These are phyloP conservation scores for Coemansia sp. DNA, from an alignment of 192 early-diverging fungal genomes.

Conservation along the genomic window DNA sequence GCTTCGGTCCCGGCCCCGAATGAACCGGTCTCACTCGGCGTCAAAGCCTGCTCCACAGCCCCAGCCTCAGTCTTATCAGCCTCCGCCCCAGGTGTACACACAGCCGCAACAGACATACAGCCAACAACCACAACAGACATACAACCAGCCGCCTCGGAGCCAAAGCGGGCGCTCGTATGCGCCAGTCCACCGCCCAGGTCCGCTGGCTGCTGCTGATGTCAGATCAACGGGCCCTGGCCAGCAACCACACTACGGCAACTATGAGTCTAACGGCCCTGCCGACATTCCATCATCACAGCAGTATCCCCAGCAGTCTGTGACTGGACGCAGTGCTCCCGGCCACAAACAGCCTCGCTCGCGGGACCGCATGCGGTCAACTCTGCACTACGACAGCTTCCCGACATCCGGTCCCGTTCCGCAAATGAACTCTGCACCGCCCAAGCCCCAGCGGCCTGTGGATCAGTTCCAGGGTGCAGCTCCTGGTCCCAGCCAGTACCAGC, in stretches of 20 bases:
- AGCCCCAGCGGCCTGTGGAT: conserved; percentile 36
- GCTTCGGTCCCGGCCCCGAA: conserved; percentile 33
- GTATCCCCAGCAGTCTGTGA: background rate
- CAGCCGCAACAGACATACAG: background rate
- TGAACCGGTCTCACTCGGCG: conserved; percentile 34
- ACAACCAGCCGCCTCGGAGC: conserved; percentile 1
- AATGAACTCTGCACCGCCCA: conserved; percentile 11
- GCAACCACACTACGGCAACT: conserved; percentile 10
- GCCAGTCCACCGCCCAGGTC: conserved; percentile 30
- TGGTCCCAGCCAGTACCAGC: conserved; percentile 14
- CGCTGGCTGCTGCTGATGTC: conserved; percentile 22
- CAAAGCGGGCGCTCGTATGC: conserved; percentile 13
- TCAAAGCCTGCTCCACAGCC: conserved; percentile 13
- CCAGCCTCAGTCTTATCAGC: background rate
- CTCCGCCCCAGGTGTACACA: background rate
- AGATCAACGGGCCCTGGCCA: conserved; percentile 3
- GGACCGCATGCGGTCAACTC: conserved; percentile 53
- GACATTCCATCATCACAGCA: conserved; percentile 1
- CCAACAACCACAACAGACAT: background rate
- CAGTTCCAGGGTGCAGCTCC: background rate
- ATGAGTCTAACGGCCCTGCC: no score
- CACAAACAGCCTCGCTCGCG: conserved; percentile 51
- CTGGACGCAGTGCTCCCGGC: conserved; percentile 19
- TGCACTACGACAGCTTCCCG: conserved; percentile 43
- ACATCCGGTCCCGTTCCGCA: conserved; percentile 12